Percentiles rank a stretch among this genome's conserved stretches.
These are phyloP conservation scores for Oryza meridionalis DNA, from an alignment of 176 grass and related monocot genomes.

Conservation along the genomic window DNA sequence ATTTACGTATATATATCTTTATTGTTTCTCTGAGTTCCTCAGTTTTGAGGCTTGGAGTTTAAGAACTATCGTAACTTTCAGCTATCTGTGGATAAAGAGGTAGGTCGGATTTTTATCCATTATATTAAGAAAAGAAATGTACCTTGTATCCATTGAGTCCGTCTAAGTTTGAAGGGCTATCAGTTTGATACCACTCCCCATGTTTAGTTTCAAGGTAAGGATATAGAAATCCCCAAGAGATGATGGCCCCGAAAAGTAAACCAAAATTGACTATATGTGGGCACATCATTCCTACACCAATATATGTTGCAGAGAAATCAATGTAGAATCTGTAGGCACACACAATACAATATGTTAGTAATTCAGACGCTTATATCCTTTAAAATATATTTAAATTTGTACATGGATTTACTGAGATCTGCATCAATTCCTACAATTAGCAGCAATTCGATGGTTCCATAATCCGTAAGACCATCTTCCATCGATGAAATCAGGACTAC, in stretches of 20 bases:
- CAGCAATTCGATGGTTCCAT: too few species aligned
- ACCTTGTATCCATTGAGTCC: conserved; percentile 80
- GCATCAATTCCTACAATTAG: too few species aligned
- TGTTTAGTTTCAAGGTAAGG: conserved; percentile 60
- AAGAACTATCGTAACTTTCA: too few species aligned
- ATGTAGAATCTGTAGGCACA: conserved; percentile 62
- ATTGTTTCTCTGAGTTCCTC: too few species aligned
- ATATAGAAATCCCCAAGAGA: conserved; percentile 67
- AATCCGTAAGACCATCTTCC: too few species aligned
- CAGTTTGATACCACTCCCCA: conserved; percentile 57
- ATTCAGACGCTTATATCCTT: neutral
- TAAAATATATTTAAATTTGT: neutral
- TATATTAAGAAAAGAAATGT: neutral
- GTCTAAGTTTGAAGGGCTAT: conserved; percentile 39
- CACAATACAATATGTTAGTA: conserved; percentile 10
- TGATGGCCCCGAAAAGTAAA: conserved; percentile 45
- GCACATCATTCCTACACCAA: conserved; percentile 75
- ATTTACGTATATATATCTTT: neutral
- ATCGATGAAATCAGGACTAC: too few species aligned
- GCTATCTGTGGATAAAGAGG: too few species aligned
- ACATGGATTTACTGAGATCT: too few species aligned
- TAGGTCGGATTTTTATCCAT: too few species aligned
- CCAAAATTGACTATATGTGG: conserved; percentile 61
- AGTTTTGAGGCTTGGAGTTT: too few species aligned
- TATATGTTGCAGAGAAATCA: conserved; percentile 60